Percentiles rank a stretch among this genome's conserved stretches.
Conservation (phyloP, 352 stramenopile species). For the Phytophthora crassamura region DNA sequence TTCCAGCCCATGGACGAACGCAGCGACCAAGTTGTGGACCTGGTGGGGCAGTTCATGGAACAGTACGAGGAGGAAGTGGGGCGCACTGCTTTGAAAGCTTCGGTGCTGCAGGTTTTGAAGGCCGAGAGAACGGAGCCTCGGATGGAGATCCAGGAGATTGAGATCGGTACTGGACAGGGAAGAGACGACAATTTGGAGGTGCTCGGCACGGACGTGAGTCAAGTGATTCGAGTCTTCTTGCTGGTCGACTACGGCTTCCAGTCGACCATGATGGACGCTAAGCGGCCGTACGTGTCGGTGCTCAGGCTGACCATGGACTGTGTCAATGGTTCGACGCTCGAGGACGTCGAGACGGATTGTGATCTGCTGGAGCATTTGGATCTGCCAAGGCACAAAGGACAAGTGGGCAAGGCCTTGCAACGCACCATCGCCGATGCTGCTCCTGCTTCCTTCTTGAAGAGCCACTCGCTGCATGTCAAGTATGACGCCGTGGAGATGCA, state of each 20-base stretch:
- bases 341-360: slow-evolving; percentile 41
- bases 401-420: slow-evolving; percentile 50
- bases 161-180: slow-evolving; percentile 39
- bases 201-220: slow-evolving; percentile 46
- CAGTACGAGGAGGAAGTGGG: slow-evolving; percentile 59
- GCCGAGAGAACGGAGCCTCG: slow-evolving; percentile 53
- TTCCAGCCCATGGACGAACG: slow-evolving; percentile 31
- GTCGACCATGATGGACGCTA: slow-evolving; percentile 57
- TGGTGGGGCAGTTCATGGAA: slow-evolving; percentile 59
- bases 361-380: slow-evolving; percentile 68
- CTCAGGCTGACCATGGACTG: slow-evolving; percentile 68
- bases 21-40: slow-evolving; percentile 33
- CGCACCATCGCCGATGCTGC: slow-evolving; percentile 51
- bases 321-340: slow-evolving; percentile 38
- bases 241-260: slow-evolving; percentile 70
- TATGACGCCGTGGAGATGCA: slow-evolving; percentile 67
- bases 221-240: slow-evolving; percentile 56
- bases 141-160: slow-evolving; percentile 49
- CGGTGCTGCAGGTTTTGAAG: slow-evolving; percentile 57
- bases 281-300: slow-evolving; percentile 63
- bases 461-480: slow-evolving; percentile 48
- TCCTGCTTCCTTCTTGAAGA: slow-evolving; percentile 43
- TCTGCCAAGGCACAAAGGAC: slow-evolving; percentile 53
- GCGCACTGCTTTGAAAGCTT: slow-evolving; percentile 47
- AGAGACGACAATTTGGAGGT: slow-evolving; percentile 46